Conservation (phyloP, 23 red algal species). For the Agarophyton chilense region DNA sequence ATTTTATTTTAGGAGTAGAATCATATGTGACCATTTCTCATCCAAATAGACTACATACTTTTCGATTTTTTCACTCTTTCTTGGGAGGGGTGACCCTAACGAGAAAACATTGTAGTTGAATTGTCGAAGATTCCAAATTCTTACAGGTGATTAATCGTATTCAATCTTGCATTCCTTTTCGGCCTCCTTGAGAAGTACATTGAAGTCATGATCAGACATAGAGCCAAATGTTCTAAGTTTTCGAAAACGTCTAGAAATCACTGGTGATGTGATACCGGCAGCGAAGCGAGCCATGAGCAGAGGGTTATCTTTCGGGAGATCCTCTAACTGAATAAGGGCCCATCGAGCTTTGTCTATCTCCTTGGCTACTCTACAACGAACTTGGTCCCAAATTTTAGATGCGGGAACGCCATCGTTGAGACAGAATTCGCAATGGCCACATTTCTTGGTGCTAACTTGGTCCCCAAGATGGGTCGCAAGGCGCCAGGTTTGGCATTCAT, state of each 20-base stretch:
- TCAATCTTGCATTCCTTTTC: constrained; percentile 29
- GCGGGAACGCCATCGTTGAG: constrained; percentile 20
- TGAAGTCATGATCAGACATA: constrained; percentile 69
- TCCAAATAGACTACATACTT: no score
- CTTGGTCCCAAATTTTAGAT: constrained; percentile 36
- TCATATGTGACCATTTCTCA: no score
- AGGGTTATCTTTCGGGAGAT: constrained; percentile 57
- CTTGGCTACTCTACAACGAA: background rate
- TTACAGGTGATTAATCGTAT: background rate
- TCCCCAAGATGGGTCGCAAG: constrained; percentile 64
- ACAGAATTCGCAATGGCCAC: constrained; percentile 78
- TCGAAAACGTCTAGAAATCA: constrained; percentile 55
- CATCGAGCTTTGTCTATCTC: constrained; percentile 33
- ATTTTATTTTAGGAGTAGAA: no score
- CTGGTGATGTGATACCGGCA: constrained; percentile 72
- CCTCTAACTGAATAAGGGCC: constrained; percentile 48
- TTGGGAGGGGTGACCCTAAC: no score
- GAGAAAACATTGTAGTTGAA: no score
- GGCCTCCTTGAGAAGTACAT: constrained; percentile 39
- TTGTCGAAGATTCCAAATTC: background rate
- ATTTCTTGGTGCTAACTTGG: background rate
- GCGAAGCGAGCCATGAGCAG: constrained; percentile 63
- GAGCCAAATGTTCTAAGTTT: constrained; percentile 54
- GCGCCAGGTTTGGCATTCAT: constrained; percentile 49
- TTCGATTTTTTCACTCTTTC: no score